Percentiles rank a stretch among this genome's conserved stretches.
These are phyloP conservation scores for Gossypium davidsonii DNA, from an alignment of 441 rosid species.

Conservation along the genomic window DNA sequence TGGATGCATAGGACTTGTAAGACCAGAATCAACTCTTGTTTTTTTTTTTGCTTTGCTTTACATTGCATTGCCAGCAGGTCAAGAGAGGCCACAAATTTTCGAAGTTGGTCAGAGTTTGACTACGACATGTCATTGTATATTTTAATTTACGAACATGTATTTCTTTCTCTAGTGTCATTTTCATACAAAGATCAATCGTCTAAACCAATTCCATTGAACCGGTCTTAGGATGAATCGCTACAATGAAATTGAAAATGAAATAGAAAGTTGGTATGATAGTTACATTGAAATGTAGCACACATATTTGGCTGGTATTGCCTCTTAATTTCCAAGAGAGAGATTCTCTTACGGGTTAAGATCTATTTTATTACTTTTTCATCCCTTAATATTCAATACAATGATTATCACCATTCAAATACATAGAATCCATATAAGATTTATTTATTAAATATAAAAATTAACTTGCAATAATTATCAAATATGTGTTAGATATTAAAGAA, in stretches of 20 bases:
- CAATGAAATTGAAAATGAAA: background rate
- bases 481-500: too few species aligned
- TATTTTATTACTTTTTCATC: too few species aligned
- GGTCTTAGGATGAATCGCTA: background rate
- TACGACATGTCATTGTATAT: background rate
- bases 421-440: too few species aligned
- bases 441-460: too few species aligned
- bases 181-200: background rate
- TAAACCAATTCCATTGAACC: background rate
- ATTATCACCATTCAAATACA: too few species aligned
- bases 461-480: too few species aligned
- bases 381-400: too few species aligned
- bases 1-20: background rate
- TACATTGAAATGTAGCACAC: background rate
- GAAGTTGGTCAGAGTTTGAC: background rate
- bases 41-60: background rate
- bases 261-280: background rate
- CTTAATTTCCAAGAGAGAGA: too few species aligned
- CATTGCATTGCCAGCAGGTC: background rate
- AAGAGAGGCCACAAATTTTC: background rate
- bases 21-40: background rate
- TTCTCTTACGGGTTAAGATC: too few species aligned
- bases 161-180: background rate
- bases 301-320: background rate
- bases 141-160: background rate